Conservation (phyloP, 106 monocot species). For the Dendrobium catenatum region DNA sequence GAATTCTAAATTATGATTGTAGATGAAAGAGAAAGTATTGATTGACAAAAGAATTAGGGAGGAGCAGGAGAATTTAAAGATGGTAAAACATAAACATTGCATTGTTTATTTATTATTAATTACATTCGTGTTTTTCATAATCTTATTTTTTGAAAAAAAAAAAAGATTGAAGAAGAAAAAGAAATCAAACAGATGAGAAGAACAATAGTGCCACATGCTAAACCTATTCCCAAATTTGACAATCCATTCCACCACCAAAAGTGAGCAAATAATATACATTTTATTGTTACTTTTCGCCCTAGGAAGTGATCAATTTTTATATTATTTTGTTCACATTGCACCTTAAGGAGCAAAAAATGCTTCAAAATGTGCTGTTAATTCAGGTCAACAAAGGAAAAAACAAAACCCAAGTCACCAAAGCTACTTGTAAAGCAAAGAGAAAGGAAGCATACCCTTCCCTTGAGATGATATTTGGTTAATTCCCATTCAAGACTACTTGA, state of each 20-base stretch:
- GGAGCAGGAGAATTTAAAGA: slow-evolving; percentile 58
- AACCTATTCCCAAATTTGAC: no score
- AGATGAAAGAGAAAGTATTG: slow-evolving; percentile 83
- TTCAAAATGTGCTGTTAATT: background rate
- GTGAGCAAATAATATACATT: no score
- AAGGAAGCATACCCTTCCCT: slow-evolving; percentile 23
- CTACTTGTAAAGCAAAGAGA: slow-evolving; percentile 45
- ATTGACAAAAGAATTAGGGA: slow-evolving; percentile 74
- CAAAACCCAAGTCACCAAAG: slow-evolving; percentile 58
- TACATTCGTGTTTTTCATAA: background rate
- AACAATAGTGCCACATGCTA: no score
- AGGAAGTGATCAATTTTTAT: background rate
- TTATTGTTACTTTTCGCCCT: background rate
- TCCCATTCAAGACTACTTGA: slow-evolving; percentile 35
- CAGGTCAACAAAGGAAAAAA: slow-evolving; percentile 52
- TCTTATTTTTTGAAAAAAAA: background rate
- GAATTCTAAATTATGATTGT: background rate
- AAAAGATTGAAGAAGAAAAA: no score
- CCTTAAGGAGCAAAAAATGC: no score
- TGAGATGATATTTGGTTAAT: slow-evolving; percentile 22
- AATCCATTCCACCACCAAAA: no score
- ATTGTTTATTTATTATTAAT: background rate
- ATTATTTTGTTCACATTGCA: no score
- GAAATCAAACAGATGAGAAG: no score
- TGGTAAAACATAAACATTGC: slow-evolving; percentile 27